phyloP scores from a whole-genome alignment of 805 yeast genomes.

The Saccharomycopsis sp. region DNA sequence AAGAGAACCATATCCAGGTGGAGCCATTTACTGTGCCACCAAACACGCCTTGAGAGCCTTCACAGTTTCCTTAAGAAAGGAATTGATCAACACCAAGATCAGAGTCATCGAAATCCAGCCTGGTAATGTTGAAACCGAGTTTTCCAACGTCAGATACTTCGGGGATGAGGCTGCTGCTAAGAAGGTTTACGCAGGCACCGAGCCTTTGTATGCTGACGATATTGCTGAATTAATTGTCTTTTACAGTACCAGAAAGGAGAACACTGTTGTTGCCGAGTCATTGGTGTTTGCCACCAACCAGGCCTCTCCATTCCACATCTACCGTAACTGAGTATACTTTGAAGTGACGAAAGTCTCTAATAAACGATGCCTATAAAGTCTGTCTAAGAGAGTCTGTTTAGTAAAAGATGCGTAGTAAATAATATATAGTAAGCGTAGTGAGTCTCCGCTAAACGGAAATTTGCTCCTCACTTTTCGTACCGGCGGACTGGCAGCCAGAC shows the following conservation, averaged over 20 bases:
- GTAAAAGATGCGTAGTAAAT: too few relatives aligned
- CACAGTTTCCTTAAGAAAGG: conserved; percentile 57
- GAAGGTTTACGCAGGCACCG: conserved; percentile 58
- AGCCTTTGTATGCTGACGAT: conserved; percentile 66
- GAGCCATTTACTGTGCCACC: conserved; percentile 71
- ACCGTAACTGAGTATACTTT: conserved; percentile 32
- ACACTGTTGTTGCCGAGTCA: conserved; percentile 63
- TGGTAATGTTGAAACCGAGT: conserved; percentile 76
- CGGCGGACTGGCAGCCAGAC: too few relatives aligned
- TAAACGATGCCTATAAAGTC: too few relatives aligned
- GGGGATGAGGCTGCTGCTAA: conserved; percentile 59
- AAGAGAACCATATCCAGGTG: conserved; percentile 73
- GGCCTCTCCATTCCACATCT: conserved; percentile 65
- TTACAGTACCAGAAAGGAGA: conserved; percentile 56
- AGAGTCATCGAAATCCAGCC: conserved; percentile 73
- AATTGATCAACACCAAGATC: conserved; percentile 48
- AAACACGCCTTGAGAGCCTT: conserved; percentile 69
- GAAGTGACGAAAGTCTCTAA: too few relatives aligned
- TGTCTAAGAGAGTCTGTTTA: too few relatives aligned
- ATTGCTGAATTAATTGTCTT: conserved; percentile 71
- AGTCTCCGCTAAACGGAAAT: too few relatives aligned
- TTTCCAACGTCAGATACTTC: conserved; percentile 55
- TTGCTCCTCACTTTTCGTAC: background rate
- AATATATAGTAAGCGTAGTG: too few relatives aligned
- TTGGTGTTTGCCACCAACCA: conserved; percentile 83